These are phyloP conservation scores for Talaromyces sp. DNA, from an alignment of 2,329 filamentous ascomycete genomes.

Conservation along the genomic window DNA sequence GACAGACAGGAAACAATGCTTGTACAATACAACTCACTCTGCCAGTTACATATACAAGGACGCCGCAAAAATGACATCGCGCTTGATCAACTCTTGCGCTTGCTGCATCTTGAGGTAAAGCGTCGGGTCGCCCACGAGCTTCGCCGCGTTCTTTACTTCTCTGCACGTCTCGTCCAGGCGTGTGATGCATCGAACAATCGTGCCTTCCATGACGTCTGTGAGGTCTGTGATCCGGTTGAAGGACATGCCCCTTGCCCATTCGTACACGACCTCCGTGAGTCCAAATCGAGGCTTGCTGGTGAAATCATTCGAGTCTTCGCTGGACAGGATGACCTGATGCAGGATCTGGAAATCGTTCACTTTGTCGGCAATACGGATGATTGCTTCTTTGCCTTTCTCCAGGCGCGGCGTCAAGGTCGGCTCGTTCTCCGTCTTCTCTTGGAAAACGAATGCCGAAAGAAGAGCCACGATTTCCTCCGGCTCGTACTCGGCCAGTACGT, in stretches of 20 bases:
- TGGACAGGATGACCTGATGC: conserved; percentile 85
- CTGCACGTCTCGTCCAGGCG: conserved; percentile 91
- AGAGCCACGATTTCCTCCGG: conserved; percentile 94
- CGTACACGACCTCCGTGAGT: conserved; percentile 94
- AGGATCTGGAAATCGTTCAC: conserved; percentile 85
- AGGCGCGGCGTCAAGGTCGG: conserved; percentile 79
- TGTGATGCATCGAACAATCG: conserved; percentile 92
- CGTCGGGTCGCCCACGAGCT: conserved; percentile 89
- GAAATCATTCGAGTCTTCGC: conserved; percentile 91
- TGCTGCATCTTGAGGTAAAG: conserved; percentile 95
- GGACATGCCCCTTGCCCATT: conserved; percentile 96
- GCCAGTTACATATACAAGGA: conserved; percentile 71
- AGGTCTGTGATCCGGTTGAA: conserved; percentile 97
- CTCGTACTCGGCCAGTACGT: conserved; percentile 90
- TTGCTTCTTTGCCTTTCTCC: conserved; percentile 76
- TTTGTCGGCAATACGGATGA: conserved; percentile 85
- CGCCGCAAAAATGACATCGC: conserved; percentile 87
- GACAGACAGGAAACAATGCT: neutral
- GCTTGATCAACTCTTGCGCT: conserved; percentile 95
- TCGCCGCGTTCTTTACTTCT: conserved; percentile 94
- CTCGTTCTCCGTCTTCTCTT: conserved; percentile 84
- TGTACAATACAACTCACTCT: neutral
- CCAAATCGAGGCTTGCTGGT: conserved; percentile 83
- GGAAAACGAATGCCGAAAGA: conserved; percentile 92
- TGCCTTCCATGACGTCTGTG: conserved; percentile 94